These are phyloP conservation scores for Leccinum ponderosum DNA, from an alignment of 1,284 basidiomycete species.

Conservation along the genomic window DNA sequence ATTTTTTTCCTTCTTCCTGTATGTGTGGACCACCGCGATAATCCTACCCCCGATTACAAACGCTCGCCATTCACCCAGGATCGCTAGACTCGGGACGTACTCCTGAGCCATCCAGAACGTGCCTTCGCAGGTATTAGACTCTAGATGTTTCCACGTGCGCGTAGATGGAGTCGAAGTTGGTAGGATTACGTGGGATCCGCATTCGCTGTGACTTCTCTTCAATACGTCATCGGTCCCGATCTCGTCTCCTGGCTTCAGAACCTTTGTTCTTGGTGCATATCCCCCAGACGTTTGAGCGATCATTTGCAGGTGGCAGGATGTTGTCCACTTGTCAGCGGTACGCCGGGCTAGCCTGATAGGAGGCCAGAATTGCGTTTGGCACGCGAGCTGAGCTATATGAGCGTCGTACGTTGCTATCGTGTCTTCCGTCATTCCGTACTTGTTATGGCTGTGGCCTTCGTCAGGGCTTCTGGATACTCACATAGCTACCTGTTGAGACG, in stretches of 20 bases:
- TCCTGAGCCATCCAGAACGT: conserved; percentile 6
- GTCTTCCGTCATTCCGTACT: neutral
- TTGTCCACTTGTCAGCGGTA: neutral
- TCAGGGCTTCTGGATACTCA: neutral
- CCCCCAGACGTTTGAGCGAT: neutral
- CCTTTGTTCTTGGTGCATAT: neutral
- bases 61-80: neutral
- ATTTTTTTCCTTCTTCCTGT: neutral
- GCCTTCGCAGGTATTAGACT: rapidly evolving
- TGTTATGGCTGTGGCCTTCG: neutral
- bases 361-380: neutral
- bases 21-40: neutral
- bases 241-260: neutral
- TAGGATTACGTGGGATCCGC: neutral
- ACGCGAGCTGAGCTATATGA: neutral
- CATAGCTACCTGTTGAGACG: neutral
- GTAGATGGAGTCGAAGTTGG: neutral
- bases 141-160: neutral
- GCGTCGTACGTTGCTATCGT: neutral
- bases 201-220: conserved; percentile 4
- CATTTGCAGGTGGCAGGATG: neutral
- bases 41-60: neutral
- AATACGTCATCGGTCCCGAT: neutral
- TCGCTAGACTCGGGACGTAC: neutral
- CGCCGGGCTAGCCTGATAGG: neutral